These are phyloP conservation scores for Acaromyces ingoldii DNA, from an alignment of 1,284 basidiomycete genomes.

Conservation along the genomic window DNA sequence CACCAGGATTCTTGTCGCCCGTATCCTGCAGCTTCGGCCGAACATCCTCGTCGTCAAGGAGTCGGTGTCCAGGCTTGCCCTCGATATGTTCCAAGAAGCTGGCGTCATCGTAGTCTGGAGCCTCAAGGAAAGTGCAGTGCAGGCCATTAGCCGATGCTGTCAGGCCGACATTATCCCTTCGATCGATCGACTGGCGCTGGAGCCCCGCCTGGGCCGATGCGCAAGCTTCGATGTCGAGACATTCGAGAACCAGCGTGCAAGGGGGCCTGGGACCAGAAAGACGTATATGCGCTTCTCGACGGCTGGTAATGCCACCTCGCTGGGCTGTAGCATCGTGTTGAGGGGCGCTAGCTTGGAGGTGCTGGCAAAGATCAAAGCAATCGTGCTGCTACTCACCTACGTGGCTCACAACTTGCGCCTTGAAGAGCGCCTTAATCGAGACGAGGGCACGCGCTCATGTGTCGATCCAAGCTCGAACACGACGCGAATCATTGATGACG, in stretches of 20 bases:
- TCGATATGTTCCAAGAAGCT: slow-evolving; percentile 80
- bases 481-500: no score
- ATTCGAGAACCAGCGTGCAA: slow-evolving; percentile 82
- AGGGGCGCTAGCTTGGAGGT: slow-evolving; percentile 79
- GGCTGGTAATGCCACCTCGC: slow-evolving; percentile 74
- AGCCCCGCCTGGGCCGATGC: slow-evolving; percentile 86
- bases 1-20: slow-evolving; percentile 77
- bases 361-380: slow-evolving; percentile 79
- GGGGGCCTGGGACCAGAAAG: slow-evolving; percentile 85
- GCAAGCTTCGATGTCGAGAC: slow-evolving; percentile 84
- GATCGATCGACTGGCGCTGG: slow-evolving; percentile 85
- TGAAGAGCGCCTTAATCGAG: slow-evolving; percentile 90
- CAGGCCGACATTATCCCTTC: slow-evolving; percentile 92
- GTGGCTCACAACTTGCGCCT: slow-evolving; percentile 84
- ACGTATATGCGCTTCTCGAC: slow-evolving; percentile 91
- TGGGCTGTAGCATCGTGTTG: slow-evolving; percentile 88
- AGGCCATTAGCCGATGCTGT: slow-evolving; percentile 84
- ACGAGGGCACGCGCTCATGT: slow-evolving; percentile 61
- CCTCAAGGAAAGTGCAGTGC: slow-evolving; percentile 81
- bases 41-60: slow-evolving; percentile 89
- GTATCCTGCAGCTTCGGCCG: slow-evolving; percentile 83
- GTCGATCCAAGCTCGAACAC: no score
- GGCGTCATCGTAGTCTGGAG: slow-evolving; percentile 86
- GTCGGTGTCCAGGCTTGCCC: slow-evolving; percentile 82
- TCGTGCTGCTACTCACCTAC: slow-evolving; percentile 84